phyloP scores from a whole-genome alignment of 1,284 basidiomycete genomes.

The Pyrrhoderma noxium region DNA sequence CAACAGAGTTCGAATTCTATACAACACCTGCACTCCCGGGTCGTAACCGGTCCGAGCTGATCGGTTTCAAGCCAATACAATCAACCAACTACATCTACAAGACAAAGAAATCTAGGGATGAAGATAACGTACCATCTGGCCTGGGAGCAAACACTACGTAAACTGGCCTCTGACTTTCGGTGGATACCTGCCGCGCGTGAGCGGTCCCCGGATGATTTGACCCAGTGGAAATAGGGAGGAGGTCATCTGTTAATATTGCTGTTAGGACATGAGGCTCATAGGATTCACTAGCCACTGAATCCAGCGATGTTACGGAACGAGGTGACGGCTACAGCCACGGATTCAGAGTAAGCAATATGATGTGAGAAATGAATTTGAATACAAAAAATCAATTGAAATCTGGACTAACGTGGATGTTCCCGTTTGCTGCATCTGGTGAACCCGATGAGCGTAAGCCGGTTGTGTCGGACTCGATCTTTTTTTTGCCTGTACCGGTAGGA shows the following conservation, averaged over 20 bases:
- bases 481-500: not conserved
- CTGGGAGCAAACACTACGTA: slow-evolving; percentile 12
- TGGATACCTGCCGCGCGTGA: slow-evolving; percentile 22
- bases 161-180: slow-evolving; percentile 18
- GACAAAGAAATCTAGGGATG: not conserved
- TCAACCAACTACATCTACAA: not conserved
- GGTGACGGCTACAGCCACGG: slow-evolving; percentile 3
- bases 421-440: slow-evolving; percentile 5
- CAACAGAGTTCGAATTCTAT: slow-evolving; percentile 3
- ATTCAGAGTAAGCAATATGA: not conserved
- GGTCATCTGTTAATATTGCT: slow-evolving; percentile 23
- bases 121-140: slow-evolving; percentile 3
- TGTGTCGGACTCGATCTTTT: slow-evolving; percentile 2
- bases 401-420: slow-evolving; percentile 2
- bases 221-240: slow-evolving; percentile 20
- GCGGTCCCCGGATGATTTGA: slow-evolving; percentile 17
- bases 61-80: not conserved
- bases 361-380: not conserved
- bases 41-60: slow-evolving; percentile 3
- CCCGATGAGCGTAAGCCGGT: slow-evolving; percentile 6
- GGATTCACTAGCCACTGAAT: slow-evolving; percentile 19
- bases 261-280: slow-evolving; percentile 23
- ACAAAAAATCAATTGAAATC: not conserved
- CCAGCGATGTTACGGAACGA: slow-evolving; percentile 18
- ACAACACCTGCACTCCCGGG: slow-evolving; percentile 6